Base-by-base conservation (phyloP, 2,329 filamentous ascomycete genomes). In the Pyrenochaeta sp. region DNA sequence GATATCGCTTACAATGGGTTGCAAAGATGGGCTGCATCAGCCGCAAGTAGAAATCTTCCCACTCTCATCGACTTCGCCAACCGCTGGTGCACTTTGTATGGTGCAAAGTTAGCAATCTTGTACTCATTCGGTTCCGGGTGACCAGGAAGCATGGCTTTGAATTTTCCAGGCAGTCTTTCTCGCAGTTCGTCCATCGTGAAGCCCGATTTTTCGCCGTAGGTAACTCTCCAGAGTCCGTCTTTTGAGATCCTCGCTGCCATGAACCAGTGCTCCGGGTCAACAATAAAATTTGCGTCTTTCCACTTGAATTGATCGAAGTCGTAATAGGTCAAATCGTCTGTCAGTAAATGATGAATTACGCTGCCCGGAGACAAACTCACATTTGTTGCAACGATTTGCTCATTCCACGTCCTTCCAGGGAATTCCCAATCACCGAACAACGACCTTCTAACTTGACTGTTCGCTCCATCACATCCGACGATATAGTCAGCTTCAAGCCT, bases 391-490 rank as follows among this genome's bases (percentile, higher is more conserved):
- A 84, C 74, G 39, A 84, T 81, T 59, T 81, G 79, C 38, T 73
- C 74, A 43, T 83, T 76, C 77, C 80, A 81, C 0, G 81, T 85
- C 41, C 77, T 77, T 0, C 81, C 81, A 0, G 80, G 81, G 45
- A 77, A 84, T 4, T 52, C 44, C 40, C 13, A 27, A 14, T 55
- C 48, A 3, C 55, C 53, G 38, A 56, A 59, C 6, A 59, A 26
- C 0, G 20, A 26, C 9, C 48, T 22, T 1, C 54, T 40, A 13
- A 88, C 84, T 53, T 81, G 81, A 20, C 84, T 87, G 54, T 86
- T 82, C 1, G 85, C 85, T 7, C 86, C 86, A 56, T 89, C 85
- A 51, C 84, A 88, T 49, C 86, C 86, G 35, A 88, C 76, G 4
- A 89, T 73, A 51, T 86, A 88, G 19, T 50, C 9, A 6, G 48